Evolutionary conservation across 768 basidiomycete species (phyloP).

Genomic region (Exsudoporus frostii): DNA sequence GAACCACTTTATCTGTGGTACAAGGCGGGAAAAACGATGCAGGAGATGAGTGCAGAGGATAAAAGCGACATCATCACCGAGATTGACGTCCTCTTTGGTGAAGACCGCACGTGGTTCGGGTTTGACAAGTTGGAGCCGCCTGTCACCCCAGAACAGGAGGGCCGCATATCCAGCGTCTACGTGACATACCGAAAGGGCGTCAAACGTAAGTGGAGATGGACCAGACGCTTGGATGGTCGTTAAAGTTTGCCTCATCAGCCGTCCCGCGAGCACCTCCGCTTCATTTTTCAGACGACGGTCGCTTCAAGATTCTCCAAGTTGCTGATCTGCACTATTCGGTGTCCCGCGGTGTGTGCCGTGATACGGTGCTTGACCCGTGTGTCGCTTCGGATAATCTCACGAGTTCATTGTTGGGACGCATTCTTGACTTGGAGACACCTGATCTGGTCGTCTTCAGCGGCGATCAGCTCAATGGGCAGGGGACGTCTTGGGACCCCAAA

Average conservation of each 20-base stretch:
- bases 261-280: conserved; percentile 73
- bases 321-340: conserved; percentile 95
- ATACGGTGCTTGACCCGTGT: conserved; percentile 54
- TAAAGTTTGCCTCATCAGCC: conserved; percentile 35
- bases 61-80: conserved; percentile 76
- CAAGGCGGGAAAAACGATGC: conserved; percentile 59
- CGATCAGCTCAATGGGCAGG: conserved; percentile 92
- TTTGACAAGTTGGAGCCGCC: conserved; percentile 71
- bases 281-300: conserved; percentile 79
- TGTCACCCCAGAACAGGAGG: conserved; percentile 43
- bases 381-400: conserved; percentile 76
- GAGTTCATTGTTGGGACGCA: conserved; percentile 60
- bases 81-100: conserved; percentile 86
- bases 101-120: conserved; percentile 81
- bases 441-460: conserved; percentile 91
- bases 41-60: conserved; percentile 57
- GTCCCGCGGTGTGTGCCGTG: conserved; percentile 70
- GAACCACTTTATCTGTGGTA: conserved; percentile 78
- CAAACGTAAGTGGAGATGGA: conserved; percentile 49
- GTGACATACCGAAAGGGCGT: conserved; percentile 70
- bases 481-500: conserved; percentile 83
- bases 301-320: conserved; percentile 85
- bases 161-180: conserved; percentile 51
- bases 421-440: conserved; percentile 79
- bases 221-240: neutral